Percentiles rank a stretch among this genome's conserved stretches.
These are phyloP conservation scores for Pyricularia pennisetigena DNA, from an alignment of 2,329 filamentous ascomycete species.

Conservation along the genomic window DNA sequence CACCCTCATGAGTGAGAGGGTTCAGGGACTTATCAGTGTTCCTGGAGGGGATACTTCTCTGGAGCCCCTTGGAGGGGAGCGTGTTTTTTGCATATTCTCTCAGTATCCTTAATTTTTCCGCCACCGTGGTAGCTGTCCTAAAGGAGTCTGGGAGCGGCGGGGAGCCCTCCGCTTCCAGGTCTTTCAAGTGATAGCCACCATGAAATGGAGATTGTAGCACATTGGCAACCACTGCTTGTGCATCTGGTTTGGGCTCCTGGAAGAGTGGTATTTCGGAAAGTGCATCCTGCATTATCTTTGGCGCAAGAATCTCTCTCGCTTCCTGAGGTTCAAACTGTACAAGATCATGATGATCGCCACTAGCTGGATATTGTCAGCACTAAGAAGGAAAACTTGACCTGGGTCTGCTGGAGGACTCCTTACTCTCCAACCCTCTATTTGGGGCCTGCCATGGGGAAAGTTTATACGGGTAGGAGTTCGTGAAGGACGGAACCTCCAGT, in stretches of 20 bases:
- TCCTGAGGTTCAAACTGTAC: conserved; percentile 50
- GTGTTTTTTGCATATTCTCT: conserved; percentile 23
- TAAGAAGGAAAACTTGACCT: background rate
- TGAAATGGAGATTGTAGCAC: conserved; percentile 25
- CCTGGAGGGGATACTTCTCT: background rate
- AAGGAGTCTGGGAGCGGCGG: conserved; percentile 29
- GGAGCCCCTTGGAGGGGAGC: conserved; percentile 4
- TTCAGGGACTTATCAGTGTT: background rate
- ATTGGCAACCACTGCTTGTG: conserved; percentile 30
- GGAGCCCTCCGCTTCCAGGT: conserved; percentile 22
- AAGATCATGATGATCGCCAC: conserved; percentile 16
- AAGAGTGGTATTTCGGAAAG: conserved; percentile 47
- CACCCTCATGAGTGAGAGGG: conserved; percentile 4
- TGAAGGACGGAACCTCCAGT: conserved; percentile 48
- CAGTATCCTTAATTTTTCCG: conserved; percentile 38
- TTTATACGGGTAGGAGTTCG: conserved; percentile 48
- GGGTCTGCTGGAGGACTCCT: conserved; percentile 2
- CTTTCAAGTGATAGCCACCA: conserved; percentile 22
- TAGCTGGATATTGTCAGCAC: background rate
- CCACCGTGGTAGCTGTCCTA: conserved; percentile 27
- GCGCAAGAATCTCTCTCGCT: conserved; percentile 40
- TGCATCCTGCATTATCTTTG: conserved; percentile 42
- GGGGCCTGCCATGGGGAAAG: conserved; percentile 52
- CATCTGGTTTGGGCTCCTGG: conserved; percentile 36
- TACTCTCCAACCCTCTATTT: conserved; percentile 46